These are phyloP conservation scores for Phytopythium kandeliae DNA, from an alignment of 352 stramenopile species.

Conservation along the genomic window DNA sequence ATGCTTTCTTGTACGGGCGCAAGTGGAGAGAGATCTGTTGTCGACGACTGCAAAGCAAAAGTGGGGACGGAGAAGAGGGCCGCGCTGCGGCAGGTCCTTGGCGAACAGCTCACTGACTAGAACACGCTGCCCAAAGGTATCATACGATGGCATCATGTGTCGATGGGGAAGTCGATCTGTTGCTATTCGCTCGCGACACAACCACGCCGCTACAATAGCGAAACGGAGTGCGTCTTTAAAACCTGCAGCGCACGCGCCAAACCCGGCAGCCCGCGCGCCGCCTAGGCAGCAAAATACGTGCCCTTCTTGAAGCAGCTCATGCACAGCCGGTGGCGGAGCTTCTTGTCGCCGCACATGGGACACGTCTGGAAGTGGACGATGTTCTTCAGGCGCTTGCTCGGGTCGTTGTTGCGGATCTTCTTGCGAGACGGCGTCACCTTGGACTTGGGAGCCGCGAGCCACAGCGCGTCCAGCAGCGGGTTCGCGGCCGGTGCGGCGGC, in stretches of 20 bases:
- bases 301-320: constrained; percentile 92
- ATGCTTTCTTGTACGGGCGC: too few species aligned
- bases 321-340: constrained; percentile 83
- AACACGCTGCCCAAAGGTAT: too few species aligned
- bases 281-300: constrained; percentile 87
- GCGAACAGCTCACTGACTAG: too few species aligned
- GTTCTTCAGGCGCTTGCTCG: constrained; percentile 86
- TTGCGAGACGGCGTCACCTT: constrained; percentile 86
- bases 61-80: background rate
- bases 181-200: too few species aligned
- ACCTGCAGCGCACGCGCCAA: constrained; percentile 1
- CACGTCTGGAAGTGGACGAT: constrained; percentile 89
- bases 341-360: constrained; percentile 80
- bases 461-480: constrained; percentile 67
- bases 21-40: background rate
- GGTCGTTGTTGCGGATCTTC: constrained; percentile 86
- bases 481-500: constrained; percentile 32
- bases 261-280: background rate
- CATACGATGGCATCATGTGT: too few species aligned
- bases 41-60: constrained; percentile 4
- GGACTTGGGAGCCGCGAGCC: constrained; percentile 81
- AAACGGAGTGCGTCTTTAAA: background rate
- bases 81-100: background rate
- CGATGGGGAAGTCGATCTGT: too few species aligned
- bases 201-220: too few species aligned